Conservation (phyloP, 306 rosid genomes). For the Erythrophleum fordii region DNA sequence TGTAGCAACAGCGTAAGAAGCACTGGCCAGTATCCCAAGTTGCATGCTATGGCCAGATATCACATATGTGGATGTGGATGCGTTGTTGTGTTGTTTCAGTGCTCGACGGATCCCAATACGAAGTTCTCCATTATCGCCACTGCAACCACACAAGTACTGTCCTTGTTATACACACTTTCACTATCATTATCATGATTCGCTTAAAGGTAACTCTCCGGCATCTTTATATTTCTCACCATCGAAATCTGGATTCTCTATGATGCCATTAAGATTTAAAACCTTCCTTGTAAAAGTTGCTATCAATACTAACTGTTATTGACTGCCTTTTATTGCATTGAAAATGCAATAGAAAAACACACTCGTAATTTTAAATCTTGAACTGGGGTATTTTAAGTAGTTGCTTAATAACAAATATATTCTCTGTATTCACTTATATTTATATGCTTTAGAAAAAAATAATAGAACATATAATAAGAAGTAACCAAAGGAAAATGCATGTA, state of each 20-base stretch:
- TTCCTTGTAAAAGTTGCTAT: conserved; percentile 19
- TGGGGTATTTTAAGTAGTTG: not conserved
- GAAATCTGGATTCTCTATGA: not conserved
- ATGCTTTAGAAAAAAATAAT: not conserved
- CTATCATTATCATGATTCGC: not conserved
- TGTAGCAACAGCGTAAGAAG: conserved; percentile 54
- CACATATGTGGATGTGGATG: conserved; percentile 46
- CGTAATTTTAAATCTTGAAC: not conserved
- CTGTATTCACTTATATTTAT: not conserved
- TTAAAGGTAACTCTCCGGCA: not conserved
- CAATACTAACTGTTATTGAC: not conserved
- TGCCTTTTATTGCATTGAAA: not conserved
- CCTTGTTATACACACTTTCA: conserved; percentile 9
- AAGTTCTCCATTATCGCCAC: conserved; percentile 66
- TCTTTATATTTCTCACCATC: not conserved
- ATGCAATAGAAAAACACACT: not conserved
- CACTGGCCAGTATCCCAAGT: conserved; percentile 59
- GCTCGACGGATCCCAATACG: conserved; percentile 63
- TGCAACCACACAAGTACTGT: conserved; percentile 35
- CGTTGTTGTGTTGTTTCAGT: conserved; percentile 29
- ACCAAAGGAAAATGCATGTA: conserved; percentile 68
- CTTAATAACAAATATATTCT: not conserved
- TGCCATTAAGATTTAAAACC: not conserved
- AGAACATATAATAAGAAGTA: conserved; percentile 9
- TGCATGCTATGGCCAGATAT: conserved; percentile 66